These are phyloP conservation scores for Fistulinella prunicolor DNA, from an alignment of 768 basidiomycete genomes.

Conservation along the genomic window DNA sequence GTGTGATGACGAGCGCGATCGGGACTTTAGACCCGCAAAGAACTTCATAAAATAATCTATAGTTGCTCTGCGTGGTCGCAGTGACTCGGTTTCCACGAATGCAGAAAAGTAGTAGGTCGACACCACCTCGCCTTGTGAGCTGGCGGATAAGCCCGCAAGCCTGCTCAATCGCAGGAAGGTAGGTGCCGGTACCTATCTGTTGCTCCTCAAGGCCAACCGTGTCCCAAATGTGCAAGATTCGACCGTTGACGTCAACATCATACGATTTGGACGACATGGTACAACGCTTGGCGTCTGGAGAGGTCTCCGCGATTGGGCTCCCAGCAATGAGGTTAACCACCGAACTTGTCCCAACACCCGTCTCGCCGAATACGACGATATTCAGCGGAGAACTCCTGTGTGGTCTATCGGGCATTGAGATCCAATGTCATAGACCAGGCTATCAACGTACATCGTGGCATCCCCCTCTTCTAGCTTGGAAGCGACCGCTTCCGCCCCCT, in stretches of 20 bases:
- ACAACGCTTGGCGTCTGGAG: constrained; percentile 33
- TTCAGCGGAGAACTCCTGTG: constrained; percentile 29
- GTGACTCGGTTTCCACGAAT: constrained; percentile 41
- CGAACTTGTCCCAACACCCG: too few species aligned
- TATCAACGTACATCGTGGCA: too few species aligned
- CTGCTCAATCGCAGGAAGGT: constrained; percentile 31
- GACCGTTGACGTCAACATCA: constrained; percentile 16
- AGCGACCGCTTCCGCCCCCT: constrained; percentile 22
- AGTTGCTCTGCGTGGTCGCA: constrained; percentile 37
- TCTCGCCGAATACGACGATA: constrained; percentile 45
- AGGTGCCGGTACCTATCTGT: constrained; percentile 23
- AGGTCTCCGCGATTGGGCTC: constrained; percentile 18
- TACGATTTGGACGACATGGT: constrained; percentile 36
- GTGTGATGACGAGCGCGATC: too few species aligned
- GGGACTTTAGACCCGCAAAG: constrained; percentile 37
- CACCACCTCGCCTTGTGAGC: constrained; percentile 30
- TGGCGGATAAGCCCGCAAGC: constrained; percentile 33
- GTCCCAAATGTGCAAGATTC: constrained; percentile 30
- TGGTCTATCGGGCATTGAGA: constrained; percentile 9
- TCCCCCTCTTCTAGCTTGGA: constrained; percentile 9
- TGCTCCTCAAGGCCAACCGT: constrained; percentile 36
- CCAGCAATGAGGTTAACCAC: too few species aligned
- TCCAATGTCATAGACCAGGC: too few species aligned
- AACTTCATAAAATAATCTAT: constrained; percentile 40
- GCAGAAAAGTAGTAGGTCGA: constrained; percentile 43